Conservation (phyloP, 306 rosid species). For the Medicago arabica region DNA sequence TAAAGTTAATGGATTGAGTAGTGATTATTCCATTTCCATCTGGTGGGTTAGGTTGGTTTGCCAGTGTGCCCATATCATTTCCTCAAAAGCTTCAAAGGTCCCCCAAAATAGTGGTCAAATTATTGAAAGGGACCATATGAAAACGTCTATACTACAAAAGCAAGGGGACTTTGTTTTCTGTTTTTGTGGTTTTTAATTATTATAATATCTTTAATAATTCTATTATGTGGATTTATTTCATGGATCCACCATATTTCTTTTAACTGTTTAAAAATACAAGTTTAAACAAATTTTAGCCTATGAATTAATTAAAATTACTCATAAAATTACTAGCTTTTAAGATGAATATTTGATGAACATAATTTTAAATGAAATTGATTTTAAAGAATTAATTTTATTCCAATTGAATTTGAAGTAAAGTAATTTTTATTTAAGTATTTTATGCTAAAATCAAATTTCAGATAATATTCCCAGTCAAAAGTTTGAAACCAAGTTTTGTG, state of each 20-base stretch:
- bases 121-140: constrained; percentile 41
- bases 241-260: neutral
- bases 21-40: constrained; percentile 27
- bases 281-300: neutral
- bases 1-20: constrained; percentile 17
- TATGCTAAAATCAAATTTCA: no score
- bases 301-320: no score
- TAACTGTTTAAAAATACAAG: neutral
- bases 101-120: constrained; percentile 42
- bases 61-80: constrained; percentile 4
- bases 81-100: constrained; percentile 48
- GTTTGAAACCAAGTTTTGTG: no score
- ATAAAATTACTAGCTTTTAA: no score
- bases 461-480: neutral
- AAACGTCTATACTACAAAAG: constrained; percentile 41
- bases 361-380: neutral
- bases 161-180: neutral
- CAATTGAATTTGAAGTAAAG: no score
- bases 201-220: constrained; percentile 28
- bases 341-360: neutral
- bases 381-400: neutral
- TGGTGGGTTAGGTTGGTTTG: constrained; percentile 41
- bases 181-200: neutral
- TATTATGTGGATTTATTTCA: constrained; percentile 23
- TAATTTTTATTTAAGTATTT: no score